phyloP scores from a whole-genome alignment of 73 alveolate genomes.

The Blepharisma stoltei region DNA sequence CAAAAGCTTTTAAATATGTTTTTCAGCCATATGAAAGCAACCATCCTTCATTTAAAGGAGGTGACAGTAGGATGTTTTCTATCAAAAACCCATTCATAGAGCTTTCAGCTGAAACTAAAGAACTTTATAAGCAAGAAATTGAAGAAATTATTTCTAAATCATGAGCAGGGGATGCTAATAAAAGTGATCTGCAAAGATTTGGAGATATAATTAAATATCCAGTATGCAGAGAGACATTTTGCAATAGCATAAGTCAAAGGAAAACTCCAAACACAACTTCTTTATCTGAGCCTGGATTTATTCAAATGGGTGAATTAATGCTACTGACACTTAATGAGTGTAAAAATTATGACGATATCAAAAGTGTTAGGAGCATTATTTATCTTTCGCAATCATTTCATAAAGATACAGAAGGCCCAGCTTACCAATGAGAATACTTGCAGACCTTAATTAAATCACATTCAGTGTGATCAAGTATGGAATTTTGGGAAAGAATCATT shows the following conservation, averaged over 20 bases:
- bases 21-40: constrained; percentile 22
- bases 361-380: neutral
- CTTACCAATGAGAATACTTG: neutral
- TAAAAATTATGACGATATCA: neutral
- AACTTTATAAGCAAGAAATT: neutral
- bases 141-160: neutral
- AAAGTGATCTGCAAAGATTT: neutral
- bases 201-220: no score
- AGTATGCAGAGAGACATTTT: no score
- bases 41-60: constrained; percentile 8
- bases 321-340: neutral
- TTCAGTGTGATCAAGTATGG: neutral
- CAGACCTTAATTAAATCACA: neutral
- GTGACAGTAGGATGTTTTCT: neutral
- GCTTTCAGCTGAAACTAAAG: neutral
- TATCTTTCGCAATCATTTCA: neutral
- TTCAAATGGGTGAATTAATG: constrained; percentile 22
- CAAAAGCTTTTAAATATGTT: neutral
- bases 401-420: neutral
- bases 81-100: neutral
- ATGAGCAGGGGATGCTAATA: neutral
- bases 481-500: constrained; percentile 19
- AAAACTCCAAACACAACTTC: no score
- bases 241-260: no score
- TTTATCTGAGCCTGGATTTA: neutral